phyloP scores from a whole-genome alignment of 176 grass and related monocot genomes.

The Puccinellia tenuiflora region DNA sequence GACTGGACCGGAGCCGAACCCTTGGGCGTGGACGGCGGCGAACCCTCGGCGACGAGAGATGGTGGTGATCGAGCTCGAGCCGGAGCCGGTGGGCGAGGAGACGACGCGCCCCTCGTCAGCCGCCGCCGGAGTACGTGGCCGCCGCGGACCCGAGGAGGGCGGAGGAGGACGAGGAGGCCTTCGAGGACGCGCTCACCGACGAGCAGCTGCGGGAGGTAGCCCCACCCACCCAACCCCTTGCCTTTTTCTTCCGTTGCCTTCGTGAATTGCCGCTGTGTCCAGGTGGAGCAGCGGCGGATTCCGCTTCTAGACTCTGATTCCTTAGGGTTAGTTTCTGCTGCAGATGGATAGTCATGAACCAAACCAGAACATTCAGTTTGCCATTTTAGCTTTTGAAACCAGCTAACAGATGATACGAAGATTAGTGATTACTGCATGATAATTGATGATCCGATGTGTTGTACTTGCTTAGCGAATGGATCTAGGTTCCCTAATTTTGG shows the following conservation, averaged over 20 bases:
- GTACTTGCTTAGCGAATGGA: background rate
- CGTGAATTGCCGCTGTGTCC: background rate
- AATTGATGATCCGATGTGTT: background rate
- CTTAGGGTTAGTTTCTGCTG: background rate
- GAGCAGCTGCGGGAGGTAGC: conserved; percentile 81
- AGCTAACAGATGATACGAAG: background rate
- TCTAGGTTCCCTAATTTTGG: background rate
- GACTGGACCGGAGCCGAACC: background rate
- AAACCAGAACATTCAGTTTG: background rate
- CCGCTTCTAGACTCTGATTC: background rate
- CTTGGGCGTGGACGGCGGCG: background rate
- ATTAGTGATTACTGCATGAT: background rate
- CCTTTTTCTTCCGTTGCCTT: background rate
- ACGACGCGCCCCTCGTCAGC: background rate
- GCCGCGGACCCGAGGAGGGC: background rate
- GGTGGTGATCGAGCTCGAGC: conserved; percentile 75
- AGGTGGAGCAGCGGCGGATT: background rate
- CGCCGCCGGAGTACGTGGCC: background rate
- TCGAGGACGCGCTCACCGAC: conserved; percentile 87
- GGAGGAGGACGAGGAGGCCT: conserved; percentile 46
- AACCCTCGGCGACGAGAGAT: conserved; percentile 13
- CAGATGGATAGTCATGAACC: background rate
- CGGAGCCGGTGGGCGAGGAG: conserved; percentile 21
- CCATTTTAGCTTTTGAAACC: background rate
- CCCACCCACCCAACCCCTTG: background rate